Conservation (phyloP, 2,329 filamentous ascomycete species). For the Aspergillus terreus region DNA sequence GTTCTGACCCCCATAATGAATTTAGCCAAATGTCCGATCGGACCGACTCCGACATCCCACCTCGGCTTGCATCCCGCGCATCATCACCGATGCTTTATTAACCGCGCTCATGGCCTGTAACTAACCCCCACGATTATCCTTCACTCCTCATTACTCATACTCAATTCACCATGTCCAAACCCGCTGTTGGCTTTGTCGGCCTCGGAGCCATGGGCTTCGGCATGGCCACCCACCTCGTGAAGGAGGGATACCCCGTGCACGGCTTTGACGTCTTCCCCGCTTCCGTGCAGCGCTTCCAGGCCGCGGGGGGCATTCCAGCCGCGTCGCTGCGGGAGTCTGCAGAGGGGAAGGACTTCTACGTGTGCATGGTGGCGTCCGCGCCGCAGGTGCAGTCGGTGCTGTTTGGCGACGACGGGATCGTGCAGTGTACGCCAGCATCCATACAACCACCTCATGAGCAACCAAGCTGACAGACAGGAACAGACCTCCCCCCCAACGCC, state of each 20-base stretch:
- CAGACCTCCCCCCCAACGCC: constrained; percentile 53
- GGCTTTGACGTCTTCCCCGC: constrained; percentile 69
- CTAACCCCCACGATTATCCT: not conserved
- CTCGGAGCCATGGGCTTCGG: constrained; percentile 79
- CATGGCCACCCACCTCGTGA: constrained; percentile 72
- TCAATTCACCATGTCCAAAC: constrained; percentile 39
- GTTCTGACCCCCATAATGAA: no score
- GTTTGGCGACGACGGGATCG: constrained; percentile 56
- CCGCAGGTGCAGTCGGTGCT: constrained; percentile 65
- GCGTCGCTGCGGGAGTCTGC: constrained; percentile 61
- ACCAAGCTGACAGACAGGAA: not conserved
- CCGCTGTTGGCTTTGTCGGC: constrained; percentile 64
- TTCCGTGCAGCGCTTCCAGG: constrained; percentile 62
- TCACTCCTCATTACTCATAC: not conserved
- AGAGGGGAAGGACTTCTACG: constrained; percentile 55
- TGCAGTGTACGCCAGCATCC: constrained; percentile 18
- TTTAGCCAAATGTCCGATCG: not conserved
- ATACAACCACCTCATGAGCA: not conserved
- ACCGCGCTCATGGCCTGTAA: not conserved
- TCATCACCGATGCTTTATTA: not conserved
- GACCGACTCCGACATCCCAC: constrained; percentile 1
- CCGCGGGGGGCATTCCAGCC: constrained; percentile 59
- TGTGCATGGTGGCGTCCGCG: constrained; percentile 74
- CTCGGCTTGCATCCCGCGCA: not conserved
- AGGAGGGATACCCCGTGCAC: constrained; percentile 62